Percentiles rank a stretch among this genome's conserved stretches.
Evolutionary conservation across 163 green algal species (phyloP).

Genomic region (Scenedesmus sp.): DNA sequence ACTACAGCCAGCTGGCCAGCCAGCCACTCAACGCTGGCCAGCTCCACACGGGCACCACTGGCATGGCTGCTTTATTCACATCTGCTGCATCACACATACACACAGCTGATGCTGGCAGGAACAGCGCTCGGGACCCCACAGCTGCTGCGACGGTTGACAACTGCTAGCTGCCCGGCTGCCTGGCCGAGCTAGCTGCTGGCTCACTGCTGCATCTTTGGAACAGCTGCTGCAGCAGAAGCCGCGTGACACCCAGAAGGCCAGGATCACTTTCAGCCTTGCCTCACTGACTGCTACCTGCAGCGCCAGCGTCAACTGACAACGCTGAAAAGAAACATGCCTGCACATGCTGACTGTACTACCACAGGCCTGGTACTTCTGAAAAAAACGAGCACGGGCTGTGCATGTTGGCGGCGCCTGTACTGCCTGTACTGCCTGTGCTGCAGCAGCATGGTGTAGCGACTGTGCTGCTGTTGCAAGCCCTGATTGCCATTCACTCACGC

Average conservation of each 20-base stretch:
- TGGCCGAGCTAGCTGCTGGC: not conserved
- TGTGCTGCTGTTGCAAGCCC: not conserved
- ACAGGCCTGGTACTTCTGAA: too few relatives aligned
- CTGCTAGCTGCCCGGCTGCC: too few relatives aligned
- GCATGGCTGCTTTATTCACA: not conserved
- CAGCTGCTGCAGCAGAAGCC: not conserved
- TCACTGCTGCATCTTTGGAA: not conserved
- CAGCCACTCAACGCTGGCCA: not conserved
- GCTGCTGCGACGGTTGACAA: too few relatives aligned
- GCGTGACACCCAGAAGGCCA: too few relatives aligned
- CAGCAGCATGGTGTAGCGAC: too few relatives aligned
- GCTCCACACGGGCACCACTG: not conserved
- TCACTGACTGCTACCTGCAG: too few relatives aligned
- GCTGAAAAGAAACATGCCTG: not conserved
- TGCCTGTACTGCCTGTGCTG: not conserved
- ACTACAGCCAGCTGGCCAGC: not conserved
- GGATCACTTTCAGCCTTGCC: too few relatives aligned
- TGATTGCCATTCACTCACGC: constrained; percentile 53
- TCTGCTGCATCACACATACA: too few relatives aligned
- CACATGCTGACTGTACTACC: not conserved
- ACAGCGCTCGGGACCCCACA: too few relatives aligned
- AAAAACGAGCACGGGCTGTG: not conserved
- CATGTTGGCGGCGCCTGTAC: not conserved
- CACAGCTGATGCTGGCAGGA: too few relatives aligned
- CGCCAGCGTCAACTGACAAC: too few relatives aligned